These are phyloP conservation scores for Rhododendron ferrugineum DNA, from an alignment of 148 eudicot genomes.

Conservation along the genomic window DNA sequence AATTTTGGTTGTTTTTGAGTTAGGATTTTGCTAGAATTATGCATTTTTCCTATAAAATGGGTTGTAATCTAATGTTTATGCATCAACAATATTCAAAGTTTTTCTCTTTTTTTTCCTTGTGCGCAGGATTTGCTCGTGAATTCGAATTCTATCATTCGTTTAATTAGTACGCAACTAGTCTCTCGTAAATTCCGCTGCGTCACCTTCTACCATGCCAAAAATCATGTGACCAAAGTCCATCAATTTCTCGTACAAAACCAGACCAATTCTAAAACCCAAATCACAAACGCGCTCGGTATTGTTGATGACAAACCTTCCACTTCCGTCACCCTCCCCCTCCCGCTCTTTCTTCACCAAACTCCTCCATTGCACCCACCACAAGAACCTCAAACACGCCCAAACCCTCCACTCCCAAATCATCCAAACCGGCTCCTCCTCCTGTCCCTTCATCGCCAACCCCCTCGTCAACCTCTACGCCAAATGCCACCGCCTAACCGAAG, in stretches of 20 bases:
- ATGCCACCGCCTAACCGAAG: slow-evolving; percentile 23
- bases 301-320: not conserved
- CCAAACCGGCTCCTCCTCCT: slow-evolving; percentile 21
- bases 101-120: no score
- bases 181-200: no score
- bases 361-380: slow-evolving; percentile 28
- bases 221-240: no score
- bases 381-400: slow-evolving; percentile 24
- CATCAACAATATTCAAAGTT: no score
- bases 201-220: no score
- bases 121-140: no score
- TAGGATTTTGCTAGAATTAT: no score
- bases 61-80: no score
- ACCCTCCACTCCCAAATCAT: slow-evolving; percentile 42
- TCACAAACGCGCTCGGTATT: not conserved
- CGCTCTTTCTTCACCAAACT: slow-evolving; percentile 33
- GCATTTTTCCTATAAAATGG: no score
- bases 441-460: slow-evolving; percentile 31
- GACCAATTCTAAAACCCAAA: not conserved
- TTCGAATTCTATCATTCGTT: no score
- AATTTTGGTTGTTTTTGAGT: no score
- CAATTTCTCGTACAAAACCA: not conserved
- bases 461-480: slow-evolving; percentile 48
- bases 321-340: not conserved
- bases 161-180: no score